phyloP scores from a whole-genome alignment of 2,329 filamentous ascomycete genomes.

The Nannizziopsis barbatae region DNA sequence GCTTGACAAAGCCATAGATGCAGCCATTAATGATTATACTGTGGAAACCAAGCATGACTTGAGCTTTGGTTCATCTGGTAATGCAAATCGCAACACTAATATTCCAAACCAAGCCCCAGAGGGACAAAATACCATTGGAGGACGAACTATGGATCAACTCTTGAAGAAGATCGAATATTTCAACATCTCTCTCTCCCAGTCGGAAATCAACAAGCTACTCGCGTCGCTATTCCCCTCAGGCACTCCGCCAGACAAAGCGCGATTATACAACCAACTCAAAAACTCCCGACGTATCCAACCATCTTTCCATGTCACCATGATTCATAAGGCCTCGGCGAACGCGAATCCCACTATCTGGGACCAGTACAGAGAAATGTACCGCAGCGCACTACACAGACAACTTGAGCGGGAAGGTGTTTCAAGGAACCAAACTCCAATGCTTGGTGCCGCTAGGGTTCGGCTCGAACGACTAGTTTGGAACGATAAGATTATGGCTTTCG shows the following conservation, averaged over 20 bases:
- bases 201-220: conserved; percentile 48
- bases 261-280: conserved; percentile 65
- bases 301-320: conserved; percentile 88
- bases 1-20: conserved; percentile 67
- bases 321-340: conserved; percentile 59
- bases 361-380: conserved; percentile 53
- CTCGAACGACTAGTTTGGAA: conserved; percentile 68
- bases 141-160: conserved; percentile 22
- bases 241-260: conserved; percentile 43
- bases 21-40: conserved; percentile 63
- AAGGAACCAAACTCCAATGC: conserved; percentile 23
- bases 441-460: conserved; percentile 37
- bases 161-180: conserved; percentile 56
- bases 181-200: conserved; percentile 44
- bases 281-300: conserved; percentile 63
- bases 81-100: conserved; percentile 21
- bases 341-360: conserved; percentile 63
- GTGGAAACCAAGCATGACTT: conserved; percentile 68
- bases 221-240: conserved; percentile 55
- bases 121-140: not conserved
- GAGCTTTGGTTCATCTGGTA: conserved; percentile 45
- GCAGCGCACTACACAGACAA: conserved; percentile 24
- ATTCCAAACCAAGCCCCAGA: conserved; percentile 18
- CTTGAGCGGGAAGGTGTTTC: conserved; percentile 18
- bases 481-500: conserved; percentile 77